These are phyloP conservation scores for Backusella westeae DNA, from an alignment of 192 early-diverging fungal species.

Conservation along the genomic window DNA sequence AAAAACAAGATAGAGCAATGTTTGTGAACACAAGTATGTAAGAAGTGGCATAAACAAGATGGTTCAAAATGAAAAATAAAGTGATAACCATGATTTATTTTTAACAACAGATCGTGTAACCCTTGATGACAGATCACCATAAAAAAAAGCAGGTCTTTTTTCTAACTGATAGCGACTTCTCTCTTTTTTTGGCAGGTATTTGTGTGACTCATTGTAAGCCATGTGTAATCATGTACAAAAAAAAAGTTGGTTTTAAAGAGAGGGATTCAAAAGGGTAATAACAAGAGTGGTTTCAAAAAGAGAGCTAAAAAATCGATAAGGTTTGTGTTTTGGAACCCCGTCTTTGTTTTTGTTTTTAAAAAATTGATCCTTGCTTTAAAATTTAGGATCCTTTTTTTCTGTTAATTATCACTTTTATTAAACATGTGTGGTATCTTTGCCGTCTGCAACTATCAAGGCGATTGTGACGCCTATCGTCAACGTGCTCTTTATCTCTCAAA, in stretches of 20 bases:
- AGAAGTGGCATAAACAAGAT: not conserved
- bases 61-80: not conserved
- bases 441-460: conserved; percentile 84
- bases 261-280: no score
- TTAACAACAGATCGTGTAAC: not conserved
- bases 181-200: not conserved
- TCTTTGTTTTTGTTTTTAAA: not conserved
- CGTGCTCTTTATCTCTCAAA: conserved; percentile 85
- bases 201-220: not conserved
- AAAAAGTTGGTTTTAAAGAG: no score
- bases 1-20: not conserved
- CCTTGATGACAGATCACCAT: not conserved
- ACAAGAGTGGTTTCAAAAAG: not conserved
- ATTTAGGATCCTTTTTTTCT: not conserved
- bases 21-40: not conserved
- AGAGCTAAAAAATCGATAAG: not conserved
- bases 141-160: not conserved
- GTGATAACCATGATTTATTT: not conserved
- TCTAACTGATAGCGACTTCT: not conserved
- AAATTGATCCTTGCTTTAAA: not conserved
- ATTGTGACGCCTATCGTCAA: conserved; percentile 73
- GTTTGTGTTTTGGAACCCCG: not conserved
- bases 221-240: not conserved
- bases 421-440: conserved; percentile 98
- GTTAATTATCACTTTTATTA: not conserved